Base-by-base conservation (phyloP, 2,329 filamentous ascomycete species). In the Aspergillus quadrilineatus region DNA sequence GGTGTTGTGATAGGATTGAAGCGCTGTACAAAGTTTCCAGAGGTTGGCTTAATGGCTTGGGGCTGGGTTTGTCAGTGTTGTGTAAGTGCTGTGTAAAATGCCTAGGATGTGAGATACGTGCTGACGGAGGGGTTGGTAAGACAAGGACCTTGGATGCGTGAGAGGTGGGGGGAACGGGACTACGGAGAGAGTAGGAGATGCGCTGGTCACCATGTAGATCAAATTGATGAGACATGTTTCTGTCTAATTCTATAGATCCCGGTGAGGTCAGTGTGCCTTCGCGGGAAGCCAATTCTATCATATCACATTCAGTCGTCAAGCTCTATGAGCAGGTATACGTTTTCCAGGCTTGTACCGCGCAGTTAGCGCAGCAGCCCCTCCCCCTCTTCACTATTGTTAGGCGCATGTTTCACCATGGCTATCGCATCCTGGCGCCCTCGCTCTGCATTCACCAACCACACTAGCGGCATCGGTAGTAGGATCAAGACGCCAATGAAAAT, bases 401-500 rank as follows among this genome's bases (percentile, higher is more conserved):
- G 58, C 12, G 70, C 29, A 14, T 44, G 59, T n/a, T 67, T 64
- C 1, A 68, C 68, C 67, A 74, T 73, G 5, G 67, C 63, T 30
- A 72, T 42, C 2, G 59, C 74, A 54, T 72, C 70, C 8, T 51
- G 57, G 6, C 67, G 70, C 1, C 74, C 74, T 39, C 71, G 67
- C 36, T 74, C 73, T 3, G 71, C 72, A 56, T 76, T 70, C 1
- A 96, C 89, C 59, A 89, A 83, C 74, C 84, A 90, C 63, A 97
- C 87, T 48, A 97, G 75, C 1, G 90, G 89, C 12, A 90, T 89
- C 0, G 92, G 92, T 1, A 95, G 71, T 0, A 88, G 86, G 3
- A 97, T 87, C n/a, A 97, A 74, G 1, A 85, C 81, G 0, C 89
- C 89, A 36, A 97, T 80, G 69, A 97, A 96, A 84, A 89, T 93